Conservation (phyloP, 805 yeast genomes). For the Candida arabinofermentans region DNA sequence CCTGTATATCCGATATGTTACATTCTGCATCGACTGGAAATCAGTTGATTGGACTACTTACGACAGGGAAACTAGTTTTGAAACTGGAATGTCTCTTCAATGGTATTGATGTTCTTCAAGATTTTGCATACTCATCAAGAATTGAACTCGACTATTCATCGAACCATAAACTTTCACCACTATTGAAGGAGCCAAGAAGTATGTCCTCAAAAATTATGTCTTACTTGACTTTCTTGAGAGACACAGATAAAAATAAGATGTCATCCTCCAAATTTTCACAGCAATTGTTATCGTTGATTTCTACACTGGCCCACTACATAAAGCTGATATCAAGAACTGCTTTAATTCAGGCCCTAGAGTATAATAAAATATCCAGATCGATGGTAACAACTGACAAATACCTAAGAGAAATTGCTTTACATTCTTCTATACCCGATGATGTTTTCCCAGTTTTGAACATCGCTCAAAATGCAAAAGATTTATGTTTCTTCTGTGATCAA, state of each 20-base stretch:
- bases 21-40: slow-evolving; percentile 75
- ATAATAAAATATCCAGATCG: slow-evolving; percentile 54
- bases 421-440: slow-evolving; percentile 37
- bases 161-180: slow-evolving; percentile 31
- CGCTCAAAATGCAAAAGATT: slow-evolving; percentile 64
- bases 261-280: slow-evolving; percentile 45
- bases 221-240: slow-evolving; percentile 78
- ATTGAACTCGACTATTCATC: slow-evolving; percentile 19
- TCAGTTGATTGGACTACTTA: slow-evolving; percentile 59
- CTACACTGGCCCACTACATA: slow-evolving; percentile 89
- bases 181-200: slow-evolving; percentile 70
- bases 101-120: slow-evolving; percentile 56
- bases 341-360: slow-evolving; percentile 67
- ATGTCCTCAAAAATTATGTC: slow-evolving; percentile 87
- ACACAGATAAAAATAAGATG: slow-evolving; percentile 37
- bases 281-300: slow-evolving; percentile 72
- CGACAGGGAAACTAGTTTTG: slow-evolving; percentile 68
- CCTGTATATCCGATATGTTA: slow-evolving; percentile 87
- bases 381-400: slow-evolving; percentile 62
- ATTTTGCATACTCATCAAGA: slow-evolving; percentile 16
- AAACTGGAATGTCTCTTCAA: slow-evolving; percentile 73
- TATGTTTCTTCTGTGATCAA: slow-evolving; percentile 65
- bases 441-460: slow-evolving; percentile 42
- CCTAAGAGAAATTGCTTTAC: slow-evolving; percentile 48
- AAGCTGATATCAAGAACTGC: slow-evolving; percentile 82